These are phyloP conservation scores for Ophiosphaerella korrae DNA, from an alignment of 2,329 filamentous ascomycete species.

Conservation along the genomic window DNA sequence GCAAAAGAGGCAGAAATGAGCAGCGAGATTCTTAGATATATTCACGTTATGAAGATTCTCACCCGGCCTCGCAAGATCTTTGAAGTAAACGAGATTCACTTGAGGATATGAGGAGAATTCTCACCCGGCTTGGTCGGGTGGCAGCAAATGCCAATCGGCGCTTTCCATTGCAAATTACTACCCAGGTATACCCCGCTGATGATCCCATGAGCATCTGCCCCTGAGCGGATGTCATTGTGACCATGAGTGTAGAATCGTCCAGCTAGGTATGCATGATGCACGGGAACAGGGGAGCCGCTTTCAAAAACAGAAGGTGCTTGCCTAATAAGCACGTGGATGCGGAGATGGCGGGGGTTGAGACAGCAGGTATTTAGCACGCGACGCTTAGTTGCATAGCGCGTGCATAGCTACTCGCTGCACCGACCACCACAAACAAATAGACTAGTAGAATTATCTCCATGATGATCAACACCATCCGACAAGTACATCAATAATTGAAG, in stretches of 20 bases:
- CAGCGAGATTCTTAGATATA: not conserved
- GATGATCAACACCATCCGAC: too few species aligned
- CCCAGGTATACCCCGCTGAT: slow-evolving; percentile 35
- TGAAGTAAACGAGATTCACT: too few species aligned
- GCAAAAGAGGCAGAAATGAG: not conserved
- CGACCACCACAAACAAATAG: too few species aligned
- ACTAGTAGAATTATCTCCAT: too few species aligned
- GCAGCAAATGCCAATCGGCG: slow-evolving; percentile 6
- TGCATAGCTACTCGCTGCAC: too few species aligned
- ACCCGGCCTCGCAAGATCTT: too few species aligned
- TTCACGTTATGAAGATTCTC: too few species aligned
- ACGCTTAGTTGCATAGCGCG: too few species aligned
- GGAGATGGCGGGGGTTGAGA: slow-evolving; percentile 1
- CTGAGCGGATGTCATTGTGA: slow-evolving; percentile 26
- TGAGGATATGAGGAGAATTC: too few species aligned
- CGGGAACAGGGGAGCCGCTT: not conserved
- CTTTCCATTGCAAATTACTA: slow-evolving; percentile 24
- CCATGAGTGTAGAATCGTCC: slow-evolving; percentile 24
- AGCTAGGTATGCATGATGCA: slow-evolving; percentile 2
- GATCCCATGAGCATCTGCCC: slow-evolving; percentile 23
- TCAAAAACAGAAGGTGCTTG: slow-evolving; percentile 15
- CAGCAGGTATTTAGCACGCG: too few species aligned
- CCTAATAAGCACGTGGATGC: too few species aligned
- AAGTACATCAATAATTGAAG: too few species aligned
- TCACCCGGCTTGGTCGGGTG: not conserved